Evolutionary conservation across 2,329 filamentous ascomycete species (phyloP).

Genomic region (Fusarium musae): DNA sequence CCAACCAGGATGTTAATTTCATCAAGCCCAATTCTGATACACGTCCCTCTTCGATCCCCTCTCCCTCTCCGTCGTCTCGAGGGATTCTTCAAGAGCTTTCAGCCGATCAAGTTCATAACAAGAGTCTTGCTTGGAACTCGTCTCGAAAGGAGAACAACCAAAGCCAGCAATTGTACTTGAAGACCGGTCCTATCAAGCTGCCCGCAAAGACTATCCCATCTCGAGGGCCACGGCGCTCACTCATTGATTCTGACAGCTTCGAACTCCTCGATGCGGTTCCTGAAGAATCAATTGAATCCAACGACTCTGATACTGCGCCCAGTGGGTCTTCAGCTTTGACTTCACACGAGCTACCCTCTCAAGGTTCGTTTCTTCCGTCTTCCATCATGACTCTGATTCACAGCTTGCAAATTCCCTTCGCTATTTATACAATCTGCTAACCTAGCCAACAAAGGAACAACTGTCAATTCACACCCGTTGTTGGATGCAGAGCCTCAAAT

Average conservation of each 20-base stretch:
- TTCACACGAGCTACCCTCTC: not conserved
- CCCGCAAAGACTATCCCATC: slow-evolving; percentile 22
- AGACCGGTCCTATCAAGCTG: slow-evolving; percentile 24
- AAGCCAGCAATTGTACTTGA: slow-evolving; percentile 5
- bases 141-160: slow-evolving; percentile 1
- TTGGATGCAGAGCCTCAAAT: slow-evolving; percentile 38
- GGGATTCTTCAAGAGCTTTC: slow-evolving; percentile 45
- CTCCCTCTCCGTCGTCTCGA: slow-evolving; percentile 28
- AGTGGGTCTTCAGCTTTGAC: not conserved
- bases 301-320: slow-evolving; percentile 8
- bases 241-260: slow-evolving; percentile 48
- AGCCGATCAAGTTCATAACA: slow-evolving; percentile 43
- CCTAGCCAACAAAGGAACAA: slow-evolving; percentile 12
- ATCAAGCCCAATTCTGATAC: slow-evolving; percentile 28
- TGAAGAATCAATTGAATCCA: slow-evolving; percentile 43
- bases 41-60: slow-evolving; percentile 29
- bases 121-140: slow-evolving; percentile 23
- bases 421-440: slow-evolving; percentile 24
- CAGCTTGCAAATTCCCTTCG: not conserved
- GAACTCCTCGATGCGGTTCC: slow-evolving; percentile 49
- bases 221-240: slow-evolving; percentile 46
- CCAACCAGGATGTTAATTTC: slow-evolving; percentile 34
- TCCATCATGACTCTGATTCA: not conserved
- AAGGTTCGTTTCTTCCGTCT: slow-evolving; percentile 30
- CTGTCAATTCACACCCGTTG: slow-evolving; percentile 39